These are phyloP conservation scores for Reutealis trisperma DNA, from an alignment of 345 rosid genomes.

Conservation along the genomic window DNA sequence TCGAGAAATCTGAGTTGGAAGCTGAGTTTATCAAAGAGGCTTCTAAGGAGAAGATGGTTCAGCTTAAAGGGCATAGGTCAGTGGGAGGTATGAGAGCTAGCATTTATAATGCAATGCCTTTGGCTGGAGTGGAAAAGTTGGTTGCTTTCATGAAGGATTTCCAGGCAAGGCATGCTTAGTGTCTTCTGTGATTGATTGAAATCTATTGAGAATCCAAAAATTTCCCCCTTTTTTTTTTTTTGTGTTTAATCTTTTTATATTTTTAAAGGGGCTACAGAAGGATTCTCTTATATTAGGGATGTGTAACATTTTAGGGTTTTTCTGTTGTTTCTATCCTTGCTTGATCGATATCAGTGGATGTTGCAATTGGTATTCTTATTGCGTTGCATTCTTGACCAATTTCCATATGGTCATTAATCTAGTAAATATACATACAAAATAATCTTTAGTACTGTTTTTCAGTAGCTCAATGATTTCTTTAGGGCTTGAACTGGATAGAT, in stretches of 20 bases:
- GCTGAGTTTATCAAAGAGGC: constrained; percentile 88
- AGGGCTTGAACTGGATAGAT: no score
- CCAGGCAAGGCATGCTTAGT: constrained; percentile 78
- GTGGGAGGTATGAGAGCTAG: constrained; percentile 98
- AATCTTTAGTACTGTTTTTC: no score
- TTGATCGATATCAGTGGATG: no score
- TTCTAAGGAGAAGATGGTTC: constrained; percentile 87
- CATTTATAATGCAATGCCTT: constrained; percentile 93
- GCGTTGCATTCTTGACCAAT: no score
- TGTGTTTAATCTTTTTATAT: no score
- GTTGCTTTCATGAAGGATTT: constrained; percentile 95
- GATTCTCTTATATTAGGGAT: neutral
- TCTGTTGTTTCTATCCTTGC: no score
- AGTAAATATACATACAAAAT: neutral
- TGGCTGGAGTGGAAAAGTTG: constrained; percentile 78
- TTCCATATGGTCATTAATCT: no score
- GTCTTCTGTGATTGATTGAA: neutral
- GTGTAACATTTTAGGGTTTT: constrained; percentile 5
- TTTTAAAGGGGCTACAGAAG: no score
- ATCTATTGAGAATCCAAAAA: no score
- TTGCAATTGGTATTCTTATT: neutral
- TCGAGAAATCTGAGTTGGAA: constrained; percentile 81
- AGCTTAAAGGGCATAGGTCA: constrained; percentile 92
- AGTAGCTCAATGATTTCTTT: no score
- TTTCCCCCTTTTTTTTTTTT: no score